Percentiles rank a stretch among this genome's conserved stretches.
Conservation (phyloP, 768 basidiomycete species). For the Mrakia hoshinonis region DNA sequence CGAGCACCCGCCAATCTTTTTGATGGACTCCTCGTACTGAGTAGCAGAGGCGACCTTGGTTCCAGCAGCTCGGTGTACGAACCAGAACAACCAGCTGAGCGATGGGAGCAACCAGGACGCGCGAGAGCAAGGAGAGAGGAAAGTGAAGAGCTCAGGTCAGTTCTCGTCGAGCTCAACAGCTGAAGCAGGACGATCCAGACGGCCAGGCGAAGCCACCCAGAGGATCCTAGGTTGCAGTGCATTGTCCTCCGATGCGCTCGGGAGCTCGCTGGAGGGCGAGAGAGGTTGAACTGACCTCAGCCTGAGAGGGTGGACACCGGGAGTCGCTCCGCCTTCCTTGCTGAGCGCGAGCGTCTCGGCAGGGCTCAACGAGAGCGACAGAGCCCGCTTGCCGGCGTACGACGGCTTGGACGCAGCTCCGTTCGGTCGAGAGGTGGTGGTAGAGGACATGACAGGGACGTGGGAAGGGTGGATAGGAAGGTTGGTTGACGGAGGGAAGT, state of each 20-base stretch:
- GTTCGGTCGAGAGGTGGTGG: conserved; percentile 15
- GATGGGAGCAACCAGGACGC: not conserved
- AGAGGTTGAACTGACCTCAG: conserved; percentile 9
- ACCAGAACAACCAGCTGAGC: conserved; percentile 71
- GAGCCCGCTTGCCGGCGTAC: conserved; percentile 23
- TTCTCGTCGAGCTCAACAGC: not conserved
- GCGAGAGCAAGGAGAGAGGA: not conserved
- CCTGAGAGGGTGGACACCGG: conserved; percentile 17
- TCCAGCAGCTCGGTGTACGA: conserved; percentile 79
- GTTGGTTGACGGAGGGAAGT: not conserved
- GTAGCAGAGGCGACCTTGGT: conserved; percentile 57
- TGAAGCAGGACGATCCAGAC: not conserved
- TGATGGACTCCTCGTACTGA: conserved; percentile 91
- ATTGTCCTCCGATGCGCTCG: too few species aligned
- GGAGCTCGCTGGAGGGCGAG: not conserved
- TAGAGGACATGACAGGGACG: conserved; percentile 1
- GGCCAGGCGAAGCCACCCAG: not conserved
- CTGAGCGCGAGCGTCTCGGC: conserved; percentile 15
- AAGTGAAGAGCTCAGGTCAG: not conserved
- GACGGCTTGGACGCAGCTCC: conserved; percentile 11
- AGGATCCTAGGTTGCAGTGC: not conserved
- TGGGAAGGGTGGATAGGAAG: not conserved
- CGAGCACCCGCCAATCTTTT: conserved; percentile 79
- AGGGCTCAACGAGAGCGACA: conserved; percentile 21
- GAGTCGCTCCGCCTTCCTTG: conserved; percentile 9